Evolutionary conservation across 805 yeast genomes (phyloP), one percentile per base, ranked within the genome.

Genomic region (Teunomyces panamensis): DNA sequence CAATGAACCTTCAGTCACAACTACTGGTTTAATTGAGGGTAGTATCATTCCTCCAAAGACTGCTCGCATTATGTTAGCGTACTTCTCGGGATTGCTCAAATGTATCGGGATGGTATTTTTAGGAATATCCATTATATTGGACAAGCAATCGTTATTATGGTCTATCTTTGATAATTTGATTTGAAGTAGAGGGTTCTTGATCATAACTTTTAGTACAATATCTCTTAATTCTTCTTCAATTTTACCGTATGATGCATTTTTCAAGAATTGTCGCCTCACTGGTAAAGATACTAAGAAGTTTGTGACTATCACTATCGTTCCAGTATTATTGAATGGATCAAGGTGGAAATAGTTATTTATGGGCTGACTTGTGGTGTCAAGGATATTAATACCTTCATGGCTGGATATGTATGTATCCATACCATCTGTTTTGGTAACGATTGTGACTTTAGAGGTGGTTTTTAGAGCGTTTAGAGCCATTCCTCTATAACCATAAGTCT

Each of bases 281-380:
- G 80, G 80, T 0, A 73, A 30, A 20, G 63, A 68, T 1, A 61
- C 61, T 56, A 79, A 81, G 9, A 80, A 43, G 43, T 73, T 71
- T 5, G 63, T 50, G 3, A 70, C 65, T 2, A 54, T 49, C 3
- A 78, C 63, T 0, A 58, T 43, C 0, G 84, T 75, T 0, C 84
- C 84, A 8, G 39, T 42, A 10, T 16, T 32, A 5, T 34, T 14
- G 5, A 51, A 17, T 1, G 49, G 42, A 7, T 35, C 49, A 3
- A 51, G 17, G 6, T 33, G 39, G 27, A 52, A 50, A 16, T 24
- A 27, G 35, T 46, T 34, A 14, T 16, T 9, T 2, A 9, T 13
- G 6, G 30, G 41, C 4, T 37, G 41, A 13, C 5, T 1, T 11
- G n/a, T 5, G 13, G 41, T 28, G 9, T 11, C 27, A 26, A 37